Evolutionary conservation across 116 monocot genomes (phyloP).

Genomic region (Posidonia oceanica): DNA sequence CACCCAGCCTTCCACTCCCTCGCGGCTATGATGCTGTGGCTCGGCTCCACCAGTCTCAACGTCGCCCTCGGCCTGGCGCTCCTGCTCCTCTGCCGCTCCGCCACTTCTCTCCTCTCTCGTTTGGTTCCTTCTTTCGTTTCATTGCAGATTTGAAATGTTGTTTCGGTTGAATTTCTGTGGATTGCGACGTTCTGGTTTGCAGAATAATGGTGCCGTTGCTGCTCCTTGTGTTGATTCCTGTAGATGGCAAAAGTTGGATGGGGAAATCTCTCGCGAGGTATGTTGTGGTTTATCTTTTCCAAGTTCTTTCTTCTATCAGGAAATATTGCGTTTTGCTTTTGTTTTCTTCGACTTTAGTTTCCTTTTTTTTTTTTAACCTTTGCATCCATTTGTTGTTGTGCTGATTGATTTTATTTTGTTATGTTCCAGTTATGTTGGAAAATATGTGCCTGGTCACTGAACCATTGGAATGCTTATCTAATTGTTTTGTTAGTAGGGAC

Average conservation of each 20-base stretch:
- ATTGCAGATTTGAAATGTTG: not conserved
- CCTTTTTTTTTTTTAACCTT: no score
- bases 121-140: not conserved
- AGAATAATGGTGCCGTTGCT: constrained; percentile 10
- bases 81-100: constrained; percentile 9
- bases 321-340: not conserved
- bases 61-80: constrained; percentile 1
- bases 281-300: not conserved
- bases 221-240: constrained; percentile 4
- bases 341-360: not conserved
- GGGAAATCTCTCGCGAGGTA: constrained; percentile 10
- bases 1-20: constrained; percentile 1
- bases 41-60: constrained; percentile 10
- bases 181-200: not conserved
- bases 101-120: not conserved
- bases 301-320: no score
- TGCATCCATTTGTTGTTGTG: no score
- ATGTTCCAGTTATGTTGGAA: constrained; percentile 9
- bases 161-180: not conserved
- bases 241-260: constrained; percentile 7
- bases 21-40: constrained; percentile 11
- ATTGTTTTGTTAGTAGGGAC: no score
- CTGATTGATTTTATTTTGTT: not conserved
- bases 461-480: not conserved
- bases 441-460: constrained; percentile 12